Percentiles rank a stretch among this genome's conserved stretches.
Evolutionary conservation across 495 filamentous ascomycete genomes (phyloP).

Genomic region (Pseudevernia furfuracea): DNA sequence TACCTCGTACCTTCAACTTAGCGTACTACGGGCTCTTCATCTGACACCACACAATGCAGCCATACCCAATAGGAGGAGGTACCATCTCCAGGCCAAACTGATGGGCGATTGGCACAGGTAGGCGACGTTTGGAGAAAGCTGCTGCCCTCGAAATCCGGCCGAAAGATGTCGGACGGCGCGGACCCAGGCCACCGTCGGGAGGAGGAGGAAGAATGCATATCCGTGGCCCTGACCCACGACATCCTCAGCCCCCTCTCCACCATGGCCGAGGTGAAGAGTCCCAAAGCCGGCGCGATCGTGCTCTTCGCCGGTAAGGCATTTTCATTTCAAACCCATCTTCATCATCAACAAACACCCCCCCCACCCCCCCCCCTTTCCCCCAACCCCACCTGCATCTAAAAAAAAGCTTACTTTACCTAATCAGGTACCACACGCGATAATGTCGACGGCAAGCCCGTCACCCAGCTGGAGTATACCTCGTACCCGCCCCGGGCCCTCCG

Average conservation of each 20-base stretch:
- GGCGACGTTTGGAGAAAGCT: no score
- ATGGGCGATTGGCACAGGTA: neutral
- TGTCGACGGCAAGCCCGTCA: slow-evolving; percentile 67
- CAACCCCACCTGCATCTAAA: slow-evolving; percentile 19
- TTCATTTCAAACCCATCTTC: slow-evolving; percentile 4
- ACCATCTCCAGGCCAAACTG: neutral
- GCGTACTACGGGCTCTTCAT: no score
- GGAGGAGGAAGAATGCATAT: slow-evolving; percentile 15
- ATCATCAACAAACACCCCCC: no score
- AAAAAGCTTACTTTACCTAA: no score
- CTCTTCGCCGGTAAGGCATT: slow-evolving; percentile 73
- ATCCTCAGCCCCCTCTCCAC: slow-evolving; percentile 51
- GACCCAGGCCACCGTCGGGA: neutral
- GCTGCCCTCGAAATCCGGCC: no score
- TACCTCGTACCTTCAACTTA: no score
- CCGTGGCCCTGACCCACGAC: slow-evolving; percentile 44
- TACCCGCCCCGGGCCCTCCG: slow-evolving; percentile 70
- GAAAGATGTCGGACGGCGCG: slow-evolving; percentile 2
- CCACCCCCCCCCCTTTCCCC: no score
- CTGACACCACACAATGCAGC: no score
- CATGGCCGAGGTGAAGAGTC: slow-evolving; percentile 63
- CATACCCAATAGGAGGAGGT: neutral
- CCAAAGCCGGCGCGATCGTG: slow-evolving; percentile 79
- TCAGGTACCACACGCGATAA: slow-evolving; percentile 80
- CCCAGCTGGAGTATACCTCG: slow-evolving; percentile 71